Conservation (phyloP, 1,284 basidiomycete species). For the Ceratobasidium sp. region DNA sequence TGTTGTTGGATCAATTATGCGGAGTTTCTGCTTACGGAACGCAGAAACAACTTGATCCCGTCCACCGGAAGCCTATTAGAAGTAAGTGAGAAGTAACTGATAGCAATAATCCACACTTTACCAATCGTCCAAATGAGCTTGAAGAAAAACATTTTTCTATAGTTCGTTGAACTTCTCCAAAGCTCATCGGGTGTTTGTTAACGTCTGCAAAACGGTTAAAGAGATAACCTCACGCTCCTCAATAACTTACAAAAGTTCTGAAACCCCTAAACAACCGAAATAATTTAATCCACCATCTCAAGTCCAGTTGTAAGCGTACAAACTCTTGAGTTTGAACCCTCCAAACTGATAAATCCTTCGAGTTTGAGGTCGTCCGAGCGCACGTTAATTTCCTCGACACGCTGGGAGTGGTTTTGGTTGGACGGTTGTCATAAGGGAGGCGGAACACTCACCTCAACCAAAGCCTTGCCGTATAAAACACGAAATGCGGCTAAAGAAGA, state of each 20-base stretch:
- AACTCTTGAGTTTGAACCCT: slow-evolving; percentile 80
- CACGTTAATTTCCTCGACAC: slow-evolving; percentile 74
- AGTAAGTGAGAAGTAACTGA: slow-evolving; percentile 49
- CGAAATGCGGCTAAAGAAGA: slow-evolving; percentile 74
- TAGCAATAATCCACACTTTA: slow-evolving; percentile 55
- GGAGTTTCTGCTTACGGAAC: slow-evolving; percentile 1
- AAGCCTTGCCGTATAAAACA: slow-evolving; percentile 74
- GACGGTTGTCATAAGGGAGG: neutral
- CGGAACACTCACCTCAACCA: slow-evolving; percentile 68
- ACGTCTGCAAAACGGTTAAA: slow-evolving; percentile 67
- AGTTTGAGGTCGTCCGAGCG: slow-evolving; percentile 67
- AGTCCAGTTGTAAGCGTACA: slow-evolving; percentile 49
- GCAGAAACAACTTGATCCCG: neutral
- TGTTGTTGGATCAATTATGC: neutral
- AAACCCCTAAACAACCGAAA: slow-evolving; percentile 66
- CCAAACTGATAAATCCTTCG: slow-evolving; percentile 85
- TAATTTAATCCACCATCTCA: neutral
- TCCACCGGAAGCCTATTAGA: slow-evolving; percentile 59
- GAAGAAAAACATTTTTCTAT: slow-evolving; percentile 76
- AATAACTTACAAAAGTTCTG: slow-evolving; percentile 81
- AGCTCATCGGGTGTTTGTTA: slow-evolving; percentile 80
- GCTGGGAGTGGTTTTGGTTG: slow-evolving; percentile 58
- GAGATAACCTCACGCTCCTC: neutral
- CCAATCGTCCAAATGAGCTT: slow-evolving; percentile 79
- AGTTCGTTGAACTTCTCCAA: slow-evolving; percentile 75